phyloP scores from a whole-genome alignment of 495 filamentous ascomycete genomes.

The Hapsidospora chrysogenum region DNA sequence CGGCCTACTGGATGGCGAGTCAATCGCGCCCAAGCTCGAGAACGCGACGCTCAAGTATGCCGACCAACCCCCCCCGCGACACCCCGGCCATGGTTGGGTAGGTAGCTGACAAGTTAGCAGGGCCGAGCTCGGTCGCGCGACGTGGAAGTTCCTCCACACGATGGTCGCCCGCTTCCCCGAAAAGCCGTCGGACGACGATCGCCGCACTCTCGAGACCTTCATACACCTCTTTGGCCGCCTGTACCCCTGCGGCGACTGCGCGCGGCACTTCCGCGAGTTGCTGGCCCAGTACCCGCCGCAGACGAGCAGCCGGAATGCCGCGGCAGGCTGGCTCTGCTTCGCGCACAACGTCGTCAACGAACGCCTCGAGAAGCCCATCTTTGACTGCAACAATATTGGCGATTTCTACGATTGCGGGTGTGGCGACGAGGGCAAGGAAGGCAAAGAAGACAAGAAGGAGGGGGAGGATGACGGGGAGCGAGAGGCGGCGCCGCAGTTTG shows the following conservation, averaged over 20 bases:
- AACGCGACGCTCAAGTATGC: constrained; percentile 78
- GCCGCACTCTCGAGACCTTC: constrained; percentile 65
- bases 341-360: constrained; percentile 93
- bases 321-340: constrained; percentile 83
- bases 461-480: constrained; percentile 6
- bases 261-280: constrained; percentile 72
- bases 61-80: neutral
- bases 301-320: constrained; percentile 63
- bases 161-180: constrained; percentile 90
- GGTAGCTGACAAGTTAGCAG: constrained; percentile 19
- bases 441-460: constrained; percentile 6
- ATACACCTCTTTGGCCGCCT: constrained; percentile 81
- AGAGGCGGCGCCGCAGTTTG: neutral
- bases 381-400: constrained; percentile 80
- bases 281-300: constrained; percentile 80
- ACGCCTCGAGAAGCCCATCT: constrained; percentile 60
- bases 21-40: constrained; percentile 76
- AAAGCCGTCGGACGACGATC: constrained; percentile 66
- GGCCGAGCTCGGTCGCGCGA: constrained; percentile 74
- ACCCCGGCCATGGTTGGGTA: neutral
- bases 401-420: constrained; percentile 96
- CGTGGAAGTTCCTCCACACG: constrained; percentile 90
- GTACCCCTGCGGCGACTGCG: constrained; percentile 94
- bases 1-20: constrained; percentile 48
- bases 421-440: constrained; percentile 48